phyloP scores from a whole-genome alignment of 23 red algal genomes.

The Gracilaria caudata region DNA sequence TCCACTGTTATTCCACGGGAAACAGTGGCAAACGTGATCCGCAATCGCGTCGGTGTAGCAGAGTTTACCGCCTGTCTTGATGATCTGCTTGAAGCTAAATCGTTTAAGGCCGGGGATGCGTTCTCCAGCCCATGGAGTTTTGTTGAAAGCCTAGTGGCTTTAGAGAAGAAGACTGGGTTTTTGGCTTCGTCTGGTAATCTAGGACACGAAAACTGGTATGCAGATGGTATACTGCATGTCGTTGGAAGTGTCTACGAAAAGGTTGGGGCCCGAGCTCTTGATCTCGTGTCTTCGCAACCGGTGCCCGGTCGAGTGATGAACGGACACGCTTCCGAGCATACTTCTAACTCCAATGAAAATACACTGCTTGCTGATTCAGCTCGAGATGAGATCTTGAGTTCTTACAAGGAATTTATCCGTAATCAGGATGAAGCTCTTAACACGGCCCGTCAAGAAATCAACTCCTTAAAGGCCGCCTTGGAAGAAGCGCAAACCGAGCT shows the following conservation, averaged over 20 bases:
- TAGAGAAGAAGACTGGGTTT: conserved; percentile 19
- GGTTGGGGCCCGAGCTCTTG: conserved; percentile 31
- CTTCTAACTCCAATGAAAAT: background rate
- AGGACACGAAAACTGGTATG: conserved; percentile 79
- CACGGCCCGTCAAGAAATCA: conserved; percentile 48
- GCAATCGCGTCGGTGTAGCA: conserved; percentile 83
- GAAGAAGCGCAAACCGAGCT: conserved; percentile 57
- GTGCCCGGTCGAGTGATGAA: conserved; percentile 1
- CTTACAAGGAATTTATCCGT: conserved; percentile 91
- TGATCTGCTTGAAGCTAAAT: conserved; percentile 79
- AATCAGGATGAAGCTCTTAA: conserved; percentile 68
- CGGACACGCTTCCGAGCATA: conserved; percentile 12
- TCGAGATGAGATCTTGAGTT: conserved; percentile 65
- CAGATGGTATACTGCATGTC: conserved; percentile 17
- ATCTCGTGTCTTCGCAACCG: conserved; percentile 17
- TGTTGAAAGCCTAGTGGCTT: conserved; percentile 16
- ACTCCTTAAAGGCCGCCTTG: conserved; percentile 48
- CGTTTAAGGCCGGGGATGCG: conserved; percentile 41
- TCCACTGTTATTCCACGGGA: conserved; percentile 48
- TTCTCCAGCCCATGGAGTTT: conserved; percentile 29
- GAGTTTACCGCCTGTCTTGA: conserved; percentile 83
- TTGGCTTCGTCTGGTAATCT: conserved; percentile 37
- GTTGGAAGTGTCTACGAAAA: conserved; percentile 69
- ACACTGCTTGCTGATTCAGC: conserved; percentile 31
- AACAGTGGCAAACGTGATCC: conserved; percentile 76